These are phyloP conservation scores for Yamadazyma olivae DNA, from an alignment of 805 yeast species.

Conservation along the genomic window DNA sequence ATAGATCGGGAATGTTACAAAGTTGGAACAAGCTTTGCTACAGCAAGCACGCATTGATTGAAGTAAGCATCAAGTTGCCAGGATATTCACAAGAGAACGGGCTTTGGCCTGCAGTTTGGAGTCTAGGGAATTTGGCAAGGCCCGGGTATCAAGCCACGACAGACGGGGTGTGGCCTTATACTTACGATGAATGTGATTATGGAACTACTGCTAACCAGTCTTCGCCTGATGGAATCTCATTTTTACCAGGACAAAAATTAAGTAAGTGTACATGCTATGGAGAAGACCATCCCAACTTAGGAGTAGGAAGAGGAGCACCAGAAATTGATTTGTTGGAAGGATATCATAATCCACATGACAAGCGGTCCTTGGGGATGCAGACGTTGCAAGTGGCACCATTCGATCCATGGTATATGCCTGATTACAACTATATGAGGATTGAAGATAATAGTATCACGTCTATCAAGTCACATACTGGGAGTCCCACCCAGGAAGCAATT, in stretches of 20 bases:
- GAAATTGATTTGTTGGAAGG: conserved; percentile 24
- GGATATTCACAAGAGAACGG: conserved; percentile 29
- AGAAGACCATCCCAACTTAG: conserved; percentile 35
- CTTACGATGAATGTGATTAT: conserved; percentile 34
- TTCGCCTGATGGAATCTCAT: conserved; percentile 37
- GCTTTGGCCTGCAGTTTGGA: conserved; percentile 40
- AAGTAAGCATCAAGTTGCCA: conserved; percentile 28
- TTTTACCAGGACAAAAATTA: conserved; percentile 34
- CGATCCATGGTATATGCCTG: conserved; percentile 43
- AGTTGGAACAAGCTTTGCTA: conserved; percentile 35
- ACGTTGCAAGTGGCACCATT: conserved; percentile 43
- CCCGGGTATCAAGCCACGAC: conserved; percentile 35
- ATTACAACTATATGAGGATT: conserved; percentile 31
- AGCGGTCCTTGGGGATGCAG: conserved; percentile 24
- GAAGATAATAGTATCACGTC: conserved; percentile 24
- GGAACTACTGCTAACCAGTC: conserved; percentile 39
- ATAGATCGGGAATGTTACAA: conserved; percentile 36
- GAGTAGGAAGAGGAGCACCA: conserved; percentile 39
- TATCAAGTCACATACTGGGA: conserved; percentile 37
- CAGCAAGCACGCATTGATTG: conserved; percentile 27
- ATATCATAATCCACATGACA: conserved; percentile 13
- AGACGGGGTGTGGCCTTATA: conserved; percentile 40
- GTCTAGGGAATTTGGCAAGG: conserved; percentile 35
- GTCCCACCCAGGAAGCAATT: conserved; percentile 38
- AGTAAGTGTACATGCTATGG: conserved; percentile 32